These are phyloP conservation scores for Talaromyces piceae DNA, from an alignment of 2,329 filamentous ascomycete genomes.

Conservation along the genomic window DNA sequence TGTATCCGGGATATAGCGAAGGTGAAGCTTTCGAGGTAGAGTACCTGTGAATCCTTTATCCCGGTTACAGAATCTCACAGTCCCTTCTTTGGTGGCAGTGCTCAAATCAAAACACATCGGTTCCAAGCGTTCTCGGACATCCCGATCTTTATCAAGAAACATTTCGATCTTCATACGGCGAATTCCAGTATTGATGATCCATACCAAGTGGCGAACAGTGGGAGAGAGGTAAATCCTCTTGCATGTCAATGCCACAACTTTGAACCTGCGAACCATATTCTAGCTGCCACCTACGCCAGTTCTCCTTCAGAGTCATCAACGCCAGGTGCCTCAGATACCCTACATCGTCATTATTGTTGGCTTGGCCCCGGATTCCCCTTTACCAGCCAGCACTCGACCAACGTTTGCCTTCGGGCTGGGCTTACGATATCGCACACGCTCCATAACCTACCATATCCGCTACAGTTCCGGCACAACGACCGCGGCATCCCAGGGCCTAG, in stretches of 20 bases:
- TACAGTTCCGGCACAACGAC: conserved; percentile 18
- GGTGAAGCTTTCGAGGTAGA: conserved; percentile 38
- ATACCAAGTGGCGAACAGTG: conserved; percentile 12
- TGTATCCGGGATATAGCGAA: conserved; percentile 35
- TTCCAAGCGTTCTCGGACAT: conserved; percentile 41
- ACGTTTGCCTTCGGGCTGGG: conserved; percentile 34
- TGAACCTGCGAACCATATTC: conserved; percentile 21
- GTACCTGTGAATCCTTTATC: not conserved
- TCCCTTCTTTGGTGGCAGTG: conserved; percentile 21
- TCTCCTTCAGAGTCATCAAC: conserved; percentile 25
- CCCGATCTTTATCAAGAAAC: conserved; percentile 39
- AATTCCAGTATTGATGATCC: conserved; percentile 15
- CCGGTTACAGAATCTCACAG: too few species aligned
- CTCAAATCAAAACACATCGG: conserved; percentile 40
- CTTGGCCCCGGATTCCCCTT: conserved; percentile 30
- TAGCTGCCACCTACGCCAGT: conserved; percentile 25
- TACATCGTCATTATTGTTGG: conserved; percentile 14
- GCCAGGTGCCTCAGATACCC: conserved; percentile 23
- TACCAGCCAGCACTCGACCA: conserved; percentile 34
- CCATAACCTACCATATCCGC: conserved; percentile 31
- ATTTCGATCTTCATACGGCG: conserved; percentile 37
- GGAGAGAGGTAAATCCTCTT: conserved; percentile 20
- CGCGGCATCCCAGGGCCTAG: conserved; percentile 1
- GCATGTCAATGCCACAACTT: conserved; percentile 28
- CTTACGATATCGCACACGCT: conserved; percentile 37